Conservation (phyloP, 2,329 filamentous ascomycete species). For the Xylaria sp. region DNA sequence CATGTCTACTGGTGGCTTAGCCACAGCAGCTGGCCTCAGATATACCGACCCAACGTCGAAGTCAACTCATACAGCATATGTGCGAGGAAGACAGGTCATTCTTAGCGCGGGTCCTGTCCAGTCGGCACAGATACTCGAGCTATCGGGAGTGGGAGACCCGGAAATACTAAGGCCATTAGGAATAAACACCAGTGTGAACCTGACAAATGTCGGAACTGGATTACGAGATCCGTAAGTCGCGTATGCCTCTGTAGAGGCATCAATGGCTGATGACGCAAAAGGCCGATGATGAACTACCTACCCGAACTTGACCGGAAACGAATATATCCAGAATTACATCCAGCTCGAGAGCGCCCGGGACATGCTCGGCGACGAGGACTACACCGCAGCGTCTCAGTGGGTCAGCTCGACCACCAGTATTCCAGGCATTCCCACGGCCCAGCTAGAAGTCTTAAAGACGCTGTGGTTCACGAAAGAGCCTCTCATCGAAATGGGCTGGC, state of each 20-base stretch:
- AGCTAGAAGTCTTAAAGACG: slow-evolving; percentile 6
- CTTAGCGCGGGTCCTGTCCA: slow-evolving; percentile 8
- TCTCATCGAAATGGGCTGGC: slow-evolving; percentile 10
- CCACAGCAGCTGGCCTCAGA: neutral
- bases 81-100: slow-evolving; percentile 7
- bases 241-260: neutral
- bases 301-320: slow-evolving; percentile 7
- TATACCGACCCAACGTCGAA: slow-evolving; percentile 1
- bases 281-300: slow-evolving; percentile 15
- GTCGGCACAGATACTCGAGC: slow-evolving; percentile 6
- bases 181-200: slow-evolving; percentile 4
- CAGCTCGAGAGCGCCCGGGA: slow-evolving; percentile 1
- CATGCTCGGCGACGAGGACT: slow-evolving; percentile 6
- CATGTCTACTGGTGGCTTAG: neutral
- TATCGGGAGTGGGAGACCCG: slow-evolving; percentile 9
- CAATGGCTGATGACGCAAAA: neutral
- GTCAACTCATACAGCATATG: neutral
- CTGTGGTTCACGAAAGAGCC: slow-evolving; percentile 15
- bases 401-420: slow-evolving; percentile 5
- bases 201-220: slow-evolving; percentile 4
- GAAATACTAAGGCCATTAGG: slow-evolving; percentile 4
- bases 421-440: slow-evolving; percentile 4
- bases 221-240: slow-evolving; percentile 6
- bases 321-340: slow-evolving; percentile 13
- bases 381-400: slow-evolving; percentile 7